Base-by-base conservation (phyloP, 1,139 yeast genomes). In the Kurtzmaniella quercitrusa region DNA sequence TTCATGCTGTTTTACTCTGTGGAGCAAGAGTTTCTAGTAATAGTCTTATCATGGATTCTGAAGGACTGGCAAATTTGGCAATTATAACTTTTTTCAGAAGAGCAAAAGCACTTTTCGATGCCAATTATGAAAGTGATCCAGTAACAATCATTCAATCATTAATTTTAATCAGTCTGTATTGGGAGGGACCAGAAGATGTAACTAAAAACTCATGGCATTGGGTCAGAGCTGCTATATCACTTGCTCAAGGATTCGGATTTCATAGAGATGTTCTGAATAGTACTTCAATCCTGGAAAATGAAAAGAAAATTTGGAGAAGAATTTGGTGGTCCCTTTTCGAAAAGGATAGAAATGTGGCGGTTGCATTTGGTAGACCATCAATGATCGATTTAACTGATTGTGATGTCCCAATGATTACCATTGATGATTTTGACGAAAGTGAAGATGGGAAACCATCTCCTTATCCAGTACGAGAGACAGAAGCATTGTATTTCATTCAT, bases 271-370 rank as follows among this genome's bases (percentile, higher is more conserved):
- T 72, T 17, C 57, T 62, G 25, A 56, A 57, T 37, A 62, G 70
- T n/a, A 60, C 68, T 15, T 55, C 53, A 33, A 56, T 71, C 25
- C 50, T 68, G 15, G 34, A 42, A 0, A 48, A 56, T 16, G 86
- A 82, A 45, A 77, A 79, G 56, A 75, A 78, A 46, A 65, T 81
- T 45, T 81, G 87, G 79, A 74, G 84, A 51, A 68, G 90, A 41
- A 73, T 85, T 18, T 87, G 93, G 91, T 87, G 95, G 95, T 73
- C 84, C 47, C 64, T 86, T 23, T 85, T 84, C 59, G 79, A 81
- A 48, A 81, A 86, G 54, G 95, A 86, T 60, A 67, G 90, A 17
- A 72, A 79, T 46, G 80, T 81, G 3, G 82, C 88, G n/a, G 76
- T 85, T 45, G 89, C 91, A 0, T 81, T 83, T 62, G 93, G 94